Base-by-base conservation (phyloP, 352 stramenopile species). In the Phytopythium aichiense region DNA sequence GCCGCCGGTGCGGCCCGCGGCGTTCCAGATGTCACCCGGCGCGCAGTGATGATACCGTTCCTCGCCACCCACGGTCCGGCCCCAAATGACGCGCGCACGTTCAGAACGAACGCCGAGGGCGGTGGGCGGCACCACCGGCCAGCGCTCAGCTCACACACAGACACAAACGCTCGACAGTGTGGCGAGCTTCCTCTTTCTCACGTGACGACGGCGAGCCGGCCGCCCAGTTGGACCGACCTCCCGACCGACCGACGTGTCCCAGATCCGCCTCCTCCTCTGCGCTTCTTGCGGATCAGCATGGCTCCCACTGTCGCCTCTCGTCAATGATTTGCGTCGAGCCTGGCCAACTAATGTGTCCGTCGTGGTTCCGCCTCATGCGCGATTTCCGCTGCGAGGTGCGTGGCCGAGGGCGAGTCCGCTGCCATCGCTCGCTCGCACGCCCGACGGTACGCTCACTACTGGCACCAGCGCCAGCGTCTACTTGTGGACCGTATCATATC, bases 241-340 rank as follows among this genome's bases (percentile, higher is more conserved):
- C 43, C 43, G 43, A 30, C 43, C 30, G 25, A n/a, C 15, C 15
- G 49, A 37, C 49, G 49, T 55, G 49, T 55, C 49, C 15, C 49
- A 55, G 7, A 55, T 37, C 28, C 45, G 42, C 37, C 8, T 35
- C 20, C 52, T 38, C 37, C 37, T 59, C 11, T 59, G 25, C 25
- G 12, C 18, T 23, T 43, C 31, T 58, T 9, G 30, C 30, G 20
- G n/a, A 46, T 48, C 42, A 48, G 42, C 8, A n/a, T 5, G 28
- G 28, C 8, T 50, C 43, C 43, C 43, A 50, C 43, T 25, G 43
- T 50, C 20, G 20, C 9, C 28, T 46, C 40, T 46, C 40, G 40
- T 46, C 40, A 22, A 46, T 46, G 40, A 46, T 46, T 46, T 46
- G 40, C 40, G 28, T 31, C 28, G 3, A 5, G 7, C 18, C 20